Evolutionary conservation across 2,329 filamentous ascomycete species (phyloP), one percentile per base, ranked within the genome.

Genomic region (Epichloe hybrida): DNA sequence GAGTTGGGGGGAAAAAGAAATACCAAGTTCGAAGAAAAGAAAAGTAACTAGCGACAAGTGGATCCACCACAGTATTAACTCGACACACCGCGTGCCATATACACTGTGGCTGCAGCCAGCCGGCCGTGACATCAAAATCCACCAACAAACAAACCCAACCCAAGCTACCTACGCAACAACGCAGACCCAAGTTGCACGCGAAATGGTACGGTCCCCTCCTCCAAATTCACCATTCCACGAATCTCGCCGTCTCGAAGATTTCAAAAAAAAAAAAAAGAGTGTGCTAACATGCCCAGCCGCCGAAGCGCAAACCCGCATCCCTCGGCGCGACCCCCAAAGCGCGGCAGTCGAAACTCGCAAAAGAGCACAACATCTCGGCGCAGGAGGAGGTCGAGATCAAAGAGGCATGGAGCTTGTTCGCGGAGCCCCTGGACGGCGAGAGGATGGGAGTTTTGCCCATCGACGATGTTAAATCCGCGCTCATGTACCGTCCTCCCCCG

Each of bases 311-410:
- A 60, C 54, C 65, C 45, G 61, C 64, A 48, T 52, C 62, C 34
- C 42, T 55, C 48, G 51, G 61, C 20, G 64, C 17, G 51, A 62
- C 53, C 57, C 57, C 64, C 50, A 71, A 63, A 63, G 56, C 61
- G 48, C 84, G 86, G 55, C 81, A 81, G 61, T 95, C 90, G 53
- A 94, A 89, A 66, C 86, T 96, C 59, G 91, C 91, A 91, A 90
- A 90, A 69, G 88, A 95, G 63, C 83, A 96, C 75, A 84, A 89
- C 66, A 81, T 97, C 62, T 84, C 81, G 13, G 84, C 83, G 39
- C 80, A 84, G 56, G 85, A 96, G 69, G 91, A 97, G 69, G 77
- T 79, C 58, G 89, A 96, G 69, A 95, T 98, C 63, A 83, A 81
- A 61, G 90, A 96, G 67, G 90, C 90, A 13, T 97, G 93, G 66